A percentile compares a stretch with the other conserved stretches of the same genome.
Evolutionary conservation across 306 rosid species (phyloP).

Genomic region (Oemleria cerasiformis): DNA sequence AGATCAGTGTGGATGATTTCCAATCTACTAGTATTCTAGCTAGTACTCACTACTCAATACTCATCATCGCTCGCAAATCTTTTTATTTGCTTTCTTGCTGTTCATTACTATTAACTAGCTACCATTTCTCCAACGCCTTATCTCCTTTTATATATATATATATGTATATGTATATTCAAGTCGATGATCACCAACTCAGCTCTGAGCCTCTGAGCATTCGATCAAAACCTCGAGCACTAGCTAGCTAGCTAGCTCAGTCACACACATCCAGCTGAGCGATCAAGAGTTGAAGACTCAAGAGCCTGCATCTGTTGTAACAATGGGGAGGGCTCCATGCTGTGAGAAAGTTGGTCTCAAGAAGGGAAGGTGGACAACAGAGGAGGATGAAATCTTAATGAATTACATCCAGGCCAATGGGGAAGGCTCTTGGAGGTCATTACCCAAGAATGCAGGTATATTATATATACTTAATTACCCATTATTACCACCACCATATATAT

Average conservation of each 20-base stretch:
- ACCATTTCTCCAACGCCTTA: too few relatives aligned
- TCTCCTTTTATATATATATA: too few relatives aligned
- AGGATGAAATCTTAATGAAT: constrained; percentile 54
- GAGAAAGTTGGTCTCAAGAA: constrained; percentile 76
- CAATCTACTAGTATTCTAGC: too few relatives aligned
- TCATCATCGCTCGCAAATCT: neutral
- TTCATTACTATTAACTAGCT: neutral
- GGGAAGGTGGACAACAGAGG: constrained; percentile 83
- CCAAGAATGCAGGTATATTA: constrained; percentile 71
- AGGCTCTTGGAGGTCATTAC: constrained; percentile 89
- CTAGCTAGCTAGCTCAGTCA: too few relatives aligned
- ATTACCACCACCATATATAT: too few relatives aligned
- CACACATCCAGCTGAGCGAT: too few relatives aligned
- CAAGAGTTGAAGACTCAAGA: neutral
- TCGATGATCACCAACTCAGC: neutral
- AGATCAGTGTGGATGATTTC: too few relatives aligned
- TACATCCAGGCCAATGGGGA: constrained; percentile 70
- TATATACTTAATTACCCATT: too few relatives aligned
- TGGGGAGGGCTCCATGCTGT: constrained; percentile 95
- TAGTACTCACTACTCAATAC: too few relatives aligned
- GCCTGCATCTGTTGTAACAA: neutral
- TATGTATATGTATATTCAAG: neutral
- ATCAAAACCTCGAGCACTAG: too few relatives aligned
- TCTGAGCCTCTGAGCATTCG: too few relatives aligned
- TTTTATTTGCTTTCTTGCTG: neutral